Evolutionary conservation across 1,139 yeast species (phyloP), one percentile per base, ranked within the genome.

Genomic region (Taphrina deformans): DNA sequence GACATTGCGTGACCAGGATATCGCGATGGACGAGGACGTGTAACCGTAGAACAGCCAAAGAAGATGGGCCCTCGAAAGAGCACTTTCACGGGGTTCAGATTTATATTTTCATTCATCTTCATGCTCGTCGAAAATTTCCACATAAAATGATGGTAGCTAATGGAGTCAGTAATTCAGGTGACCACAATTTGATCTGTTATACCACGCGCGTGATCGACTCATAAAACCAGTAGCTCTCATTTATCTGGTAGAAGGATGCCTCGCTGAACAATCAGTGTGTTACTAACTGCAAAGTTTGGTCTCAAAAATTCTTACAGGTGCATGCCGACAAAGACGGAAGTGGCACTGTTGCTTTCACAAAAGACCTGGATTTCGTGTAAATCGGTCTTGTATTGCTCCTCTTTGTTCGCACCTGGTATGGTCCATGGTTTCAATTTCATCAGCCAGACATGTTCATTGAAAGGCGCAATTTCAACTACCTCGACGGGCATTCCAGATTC

Each of bases 281-380:
- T n/a, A n/a, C n/a, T n/a, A n/a, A n/a, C n/a, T n/a, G n/a, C n/a
- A n/a, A n/a, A n/a, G n/a, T n/a, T 29, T 29, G 44, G 21, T 38
- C 44, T n/a, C n/a, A n/a, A n/a, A n/a, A n/a, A 38, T 48, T 27
- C 53, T 51, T 33, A 51, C 55, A 51, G 31, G 21, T 51, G 55
- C 40, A 33, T 31, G 7, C 44, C 44, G 31, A 12, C 12, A 33
- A 23, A 33, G 24, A 51, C 27, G 21, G 9, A 10, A 14, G 6
- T 23, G 16, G 44, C 40, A 16, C 29, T 29, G 14, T n/a, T 16
- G 3, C 16, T 21, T 33, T 51, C 55, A 2, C 21, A 29, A 5
- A 53, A 14, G 31, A 52, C 27, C 14, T 50, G 29, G 29, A 59
- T 5, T n/a, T 38, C 18, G n/a, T 26, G 9, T 21, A 51, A n/a